Evolutionary conservation across 257 asterid genomes (phyloP), one percentile per base, ranked within the genome.

Genomic region (Buddleja alternifolia): DNA sequence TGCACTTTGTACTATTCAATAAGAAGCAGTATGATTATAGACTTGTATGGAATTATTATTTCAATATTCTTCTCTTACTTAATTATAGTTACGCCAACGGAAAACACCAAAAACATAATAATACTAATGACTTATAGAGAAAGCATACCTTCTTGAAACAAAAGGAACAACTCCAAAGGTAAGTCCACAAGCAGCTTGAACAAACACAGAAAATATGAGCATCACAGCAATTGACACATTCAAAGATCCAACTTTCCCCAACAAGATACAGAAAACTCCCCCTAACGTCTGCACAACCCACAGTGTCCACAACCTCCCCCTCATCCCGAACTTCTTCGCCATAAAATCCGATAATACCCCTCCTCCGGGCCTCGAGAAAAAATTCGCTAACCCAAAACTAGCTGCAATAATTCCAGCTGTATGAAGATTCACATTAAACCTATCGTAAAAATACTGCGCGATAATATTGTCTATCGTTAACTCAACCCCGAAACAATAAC

Each of bases 111-210:
- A 29, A 2, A 29, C 2, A 29, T 29, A 29, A 29, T 29, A 29
- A 29, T 29, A 29, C 3, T 29, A 29, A 29, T 29, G 34, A 29
- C 34, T 1, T 29, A n/a, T n/a, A n/a, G n/a, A 17, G 66, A 63
- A 69, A 44, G n/a, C 63, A 21, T 80, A 89, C 96, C 97, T 86
- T 73, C 97, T 60, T 0, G 97, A 93, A 40, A 93, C 82, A 15
- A 90, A 93, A 8, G 97, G 97, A 12, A 86, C 94, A 9, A 87
- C 92, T 0, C 95, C 99, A 7, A 88, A 93, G 1, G 98, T 90
- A 42, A 90, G 95, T 7, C 97, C 98, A n/a, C 98, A 88, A 0
- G 97, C 96, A 2, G 97, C 96, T 70, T 93, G 99, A 61, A 81
- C 87, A 47, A 90, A 90, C 9, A 90, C 77, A 1, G 96, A 93